Percentiles rank a stretch among this genome's conserved stretches.
phyloP scores from a whole-genome alignment of 768 basidiomycete species.

The Trametes elegans region DNA sequence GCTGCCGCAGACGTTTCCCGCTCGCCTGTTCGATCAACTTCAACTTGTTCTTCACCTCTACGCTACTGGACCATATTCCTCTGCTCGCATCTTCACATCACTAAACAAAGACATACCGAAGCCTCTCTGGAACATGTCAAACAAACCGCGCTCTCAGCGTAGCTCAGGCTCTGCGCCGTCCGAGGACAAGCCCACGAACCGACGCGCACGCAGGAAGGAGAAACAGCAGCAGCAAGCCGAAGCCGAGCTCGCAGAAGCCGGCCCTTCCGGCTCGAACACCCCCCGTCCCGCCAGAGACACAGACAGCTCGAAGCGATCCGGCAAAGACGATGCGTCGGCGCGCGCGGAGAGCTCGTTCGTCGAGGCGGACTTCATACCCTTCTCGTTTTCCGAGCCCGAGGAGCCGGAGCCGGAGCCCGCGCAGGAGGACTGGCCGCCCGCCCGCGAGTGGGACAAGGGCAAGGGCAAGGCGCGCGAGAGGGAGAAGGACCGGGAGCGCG shows the following conservation, averaged over 20 bases:
- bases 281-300: not conserved
- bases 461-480: constrained; percentile 14
- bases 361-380: constrained; percentile 32
- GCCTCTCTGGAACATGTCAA: not conserved
- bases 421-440: constrained; percentile 14
- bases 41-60: not conserved
- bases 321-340: not conserved
- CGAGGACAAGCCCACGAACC: constrained; percentile 5
- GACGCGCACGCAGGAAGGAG: constrained; percentile 17
- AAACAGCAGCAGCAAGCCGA: constrained; percentile 9
- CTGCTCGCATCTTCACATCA: no score
- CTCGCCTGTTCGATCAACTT: not conserved
- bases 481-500: constrained; percentile 1
- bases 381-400: constrained; percentile 29
- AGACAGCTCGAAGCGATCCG: not conserved
- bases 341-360: constrained; percentile 11
- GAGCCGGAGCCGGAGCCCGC: constrained; percentile 15
- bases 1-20: not conserved
- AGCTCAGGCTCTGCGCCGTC: constrained; percentile 5
- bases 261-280: constrained; percentile 1
- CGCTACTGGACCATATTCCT: not conserved
- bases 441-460: constrained; percentile 28
- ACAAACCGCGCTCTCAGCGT: constrained; percentile 7
- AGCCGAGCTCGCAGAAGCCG: constrained; percentile 13
- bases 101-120: not conserved